These are phyloP conservation scores for Spongospora subterranea DNA, from an alignment of 208 protist species.

Conservation along the genomic window DNA sequence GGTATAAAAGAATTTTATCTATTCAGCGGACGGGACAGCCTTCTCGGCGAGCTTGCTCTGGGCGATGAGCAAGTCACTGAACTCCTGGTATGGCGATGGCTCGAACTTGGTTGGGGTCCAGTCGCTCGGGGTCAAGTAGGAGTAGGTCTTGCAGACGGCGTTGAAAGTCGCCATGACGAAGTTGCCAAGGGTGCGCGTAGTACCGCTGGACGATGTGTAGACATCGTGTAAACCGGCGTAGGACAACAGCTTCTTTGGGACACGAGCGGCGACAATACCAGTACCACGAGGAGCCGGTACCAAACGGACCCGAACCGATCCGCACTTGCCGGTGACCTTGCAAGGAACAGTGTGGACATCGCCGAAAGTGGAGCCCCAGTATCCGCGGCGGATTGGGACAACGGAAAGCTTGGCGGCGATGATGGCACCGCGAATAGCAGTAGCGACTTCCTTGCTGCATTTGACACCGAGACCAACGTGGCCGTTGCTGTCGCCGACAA, in stretches of 20 bases:
- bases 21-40: background rate
- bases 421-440: conserved; percentile 96
- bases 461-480: conserved; percentile 98
- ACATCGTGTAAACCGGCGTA: conserved; percentile 97
- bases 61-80: conserved; percentile 70
- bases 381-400: conserved; percentile 96
- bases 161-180: conserved; percentile 98
- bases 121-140: conserved; percentile 97
- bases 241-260: conserved; percentile 96
- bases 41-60: conserved; percentile 46
- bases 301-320: conserved; percentile 95
- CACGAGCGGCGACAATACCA: conserved; percentile 95
- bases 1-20: too few relatives aligned
- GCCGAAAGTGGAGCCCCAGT: conserved; percentile 99
- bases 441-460: conserved; percentile 98
- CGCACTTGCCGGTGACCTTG: conserved; percentile 98
- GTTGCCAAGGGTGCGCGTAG: conserved; percentile 98
- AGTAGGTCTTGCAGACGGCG: conserved; percentile 95
- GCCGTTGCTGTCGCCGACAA: conserved; percentile 96
- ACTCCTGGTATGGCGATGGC: conserved; percentile 87
- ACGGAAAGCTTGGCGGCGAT: conserved; percentile 97
- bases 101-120: conserved; percentile 88
- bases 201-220: conserved; percentile 95
- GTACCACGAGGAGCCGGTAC: conserved; percentile 98
- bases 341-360: conserved; percentile 97